Evolutionary conservation across 2,329 filamentous ascomycete genomes (phyloP).

Genomic region (Aspergillus sp.): DNA sequence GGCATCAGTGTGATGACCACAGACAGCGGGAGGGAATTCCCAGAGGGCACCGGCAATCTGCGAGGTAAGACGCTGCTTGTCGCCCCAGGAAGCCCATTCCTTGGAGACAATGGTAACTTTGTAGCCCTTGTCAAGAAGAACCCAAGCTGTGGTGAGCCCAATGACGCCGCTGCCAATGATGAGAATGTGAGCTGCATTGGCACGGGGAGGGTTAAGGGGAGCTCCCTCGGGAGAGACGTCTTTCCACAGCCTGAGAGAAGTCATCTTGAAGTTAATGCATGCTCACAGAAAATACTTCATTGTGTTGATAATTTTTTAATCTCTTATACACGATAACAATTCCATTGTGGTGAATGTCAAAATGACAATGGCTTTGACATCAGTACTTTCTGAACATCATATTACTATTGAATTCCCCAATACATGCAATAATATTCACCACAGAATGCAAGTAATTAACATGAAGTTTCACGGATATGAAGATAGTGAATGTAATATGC

Average conservation of each 20-base stretch:
- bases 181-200: slow-evolving; percentile 9
- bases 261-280: neutral
- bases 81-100: slow-evolving; percentile 39
- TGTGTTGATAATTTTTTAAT: neutral
- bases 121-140: slow-evolving; percentile 46
- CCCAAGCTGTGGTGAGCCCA: slow-evolving; percentile 36
- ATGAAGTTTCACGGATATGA: too few species aligned
- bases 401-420: too few species aligned
- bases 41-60: slow-evolving; percentile 51
- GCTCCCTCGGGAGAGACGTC: too few species aligned
- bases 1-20: slow-evolving; percentile 37
- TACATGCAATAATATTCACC: too few species aligned
- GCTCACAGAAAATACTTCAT: neutral
- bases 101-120: slow-evolving; percentile 47
- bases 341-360: neutral
- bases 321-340: neutral
- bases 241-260: too few species aligned
- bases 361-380: neutral
- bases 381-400: too few species aligned
- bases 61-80: slow-evolving; percentile 43
- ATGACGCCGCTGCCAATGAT: slow-evolving; percentile 12
- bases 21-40: slow-evolving; percentile 48
- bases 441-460: too few species aligned
- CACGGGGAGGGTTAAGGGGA: neutral
- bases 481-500: too few species aligned